A percentile compares a stretch with the other conserved stretches of the same genome.
Evolutionary conservation across 176 grass and related monocot genomes (phyloP).

Genomic region (Zoysia japonica): DNA sequence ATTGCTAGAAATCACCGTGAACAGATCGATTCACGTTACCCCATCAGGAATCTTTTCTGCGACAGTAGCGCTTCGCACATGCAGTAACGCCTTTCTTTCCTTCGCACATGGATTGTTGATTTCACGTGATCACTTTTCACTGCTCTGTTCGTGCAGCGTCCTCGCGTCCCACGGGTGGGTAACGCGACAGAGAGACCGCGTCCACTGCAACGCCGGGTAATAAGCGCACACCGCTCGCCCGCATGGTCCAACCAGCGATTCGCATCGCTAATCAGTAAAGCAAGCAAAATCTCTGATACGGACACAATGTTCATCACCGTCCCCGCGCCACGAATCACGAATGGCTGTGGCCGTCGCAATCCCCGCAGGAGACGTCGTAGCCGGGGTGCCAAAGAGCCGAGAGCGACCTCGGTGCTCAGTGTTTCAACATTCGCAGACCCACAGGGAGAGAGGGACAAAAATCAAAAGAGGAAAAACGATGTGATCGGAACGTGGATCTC

Average conservation of each 20-base stretch:
- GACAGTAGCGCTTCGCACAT: neutral
- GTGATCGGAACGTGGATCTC: no score
- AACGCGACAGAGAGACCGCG: neutral
- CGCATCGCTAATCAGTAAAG: neutral
- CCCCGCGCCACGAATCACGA: no score
- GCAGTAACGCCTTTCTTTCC: neutral
- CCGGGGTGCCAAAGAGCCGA: no score
- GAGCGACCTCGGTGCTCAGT: no score
- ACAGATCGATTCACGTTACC: neutral
- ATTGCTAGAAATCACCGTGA: neutral
- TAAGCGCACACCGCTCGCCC: neutral
- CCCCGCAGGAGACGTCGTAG: neutral
- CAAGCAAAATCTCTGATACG: conserved; percentile 11
- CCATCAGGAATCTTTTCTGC: neutral
- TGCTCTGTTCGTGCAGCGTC: neutral
- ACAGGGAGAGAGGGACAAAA: no score
- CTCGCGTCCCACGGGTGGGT: neutral
- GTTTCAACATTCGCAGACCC: no score
- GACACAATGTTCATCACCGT: neutral
- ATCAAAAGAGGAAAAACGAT: no score
- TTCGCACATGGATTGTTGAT: neutral
- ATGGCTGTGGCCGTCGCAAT: neutral
- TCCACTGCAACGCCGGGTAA: neutral
- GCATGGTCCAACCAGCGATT: neutral
- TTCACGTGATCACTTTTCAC: neutral